Percentiles rank a stretch among this genome's conserved stretches.
These are phyloP conservation scores for Metarhizium robertsii DNA, from an alignment of 2,329 filamentous ascomycete species.

Conservation along the genomic window DNA sequence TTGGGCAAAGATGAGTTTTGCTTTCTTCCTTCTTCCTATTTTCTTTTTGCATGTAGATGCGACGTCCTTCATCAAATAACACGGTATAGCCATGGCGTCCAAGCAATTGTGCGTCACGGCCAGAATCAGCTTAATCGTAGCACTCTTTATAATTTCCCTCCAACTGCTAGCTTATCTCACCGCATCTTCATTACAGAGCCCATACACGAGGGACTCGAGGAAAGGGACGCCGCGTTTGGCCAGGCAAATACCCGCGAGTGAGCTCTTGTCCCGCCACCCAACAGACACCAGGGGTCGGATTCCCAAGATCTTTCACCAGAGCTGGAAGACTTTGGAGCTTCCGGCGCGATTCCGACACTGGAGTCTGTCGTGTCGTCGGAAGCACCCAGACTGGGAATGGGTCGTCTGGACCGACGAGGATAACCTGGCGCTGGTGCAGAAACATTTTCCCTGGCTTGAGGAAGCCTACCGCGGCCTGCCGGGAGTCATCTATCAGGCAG, in stretches of 20 bases:
- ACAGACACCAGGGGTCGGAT: background rate
- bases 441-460: slow-evolving; percentile 21
- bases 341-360: slow-evolving; percentile 19
- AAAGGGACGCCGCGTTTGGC: background rate
- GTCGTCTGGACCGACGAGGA: slow-evolving; percentile 28
- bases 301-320: slow-evolving; percentile 29
- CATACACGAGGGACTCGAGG: too few species aligned
- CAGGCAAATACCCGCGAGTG: background rate
- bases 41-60: too few species aligned
- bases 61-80: too few species aligned
- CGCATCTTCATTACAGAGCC: too few species aligned
- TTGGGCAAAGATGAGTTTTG: too few species aligned
- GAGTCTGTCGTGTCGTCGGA: slow-evolving; percentile 20
- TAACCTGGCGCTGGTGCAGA: slow-evolving; percentile 22
- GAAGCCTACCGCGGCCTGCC: slow-evolving; percentile 18
- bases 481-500: slow-evolving; percentile 22
- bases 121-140: too few species aligned
- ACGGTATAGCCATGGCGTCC: too few species aligned
- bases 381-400: slow-evolving; percentile 24
- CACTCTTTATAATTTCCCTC: too few species aligned
- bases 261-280: background rate
- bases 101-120: too few species aligned
- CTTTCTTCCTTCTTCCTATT: too few species aligned
- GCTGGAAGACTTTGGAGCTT: slow-evolving; percentile 15
- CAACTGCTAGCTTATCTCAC: too few species aligned